These are phyloP conservation scores for Zygoascus tannicola DNA, from an alignment of 805 yeast species.

Conservation along the genomic window DNA sequence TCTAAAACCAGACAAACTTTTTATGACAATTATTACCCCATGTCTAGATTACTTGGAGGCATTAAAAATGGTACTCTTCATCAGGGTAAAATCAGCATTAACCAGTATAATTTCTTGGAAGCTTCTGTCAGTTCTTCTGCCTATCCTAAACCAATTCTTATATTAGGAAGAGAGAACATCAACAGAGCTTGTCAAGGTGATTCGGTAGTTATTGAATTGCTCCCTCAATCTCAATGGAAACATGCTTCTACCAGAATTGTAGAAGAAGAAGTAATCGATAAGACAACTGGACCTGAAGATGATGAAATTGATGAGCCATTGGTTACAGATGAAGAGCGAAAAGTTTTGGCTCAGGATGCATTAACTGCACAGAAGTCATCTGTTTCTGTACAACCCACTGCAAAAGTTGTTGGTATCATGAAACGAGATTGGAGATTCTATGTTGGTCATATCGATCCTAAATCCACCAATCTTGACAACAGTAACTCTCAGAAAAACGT, in stretches of 20 bases:
- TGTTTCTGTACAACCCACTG: slow-evolving; percentile 74
- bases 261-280: slow-evolving; percentile 61
- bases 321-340: slow-evolving; percentile 60
- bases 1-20: not conserved
- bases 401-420: slow-evolving; percentile 75
- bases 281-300: slow-evolving; percentile 37
- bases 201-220: slow-evolving; percentile 77
- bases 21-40: slow-evolving; percentile 70
- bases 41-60: slow-evolving; percentile 84
- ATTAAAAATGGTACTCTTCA: slow-evolving; percentile 75
- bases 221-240: slow-evolving; percentile 83
- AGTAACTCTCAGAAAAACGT: slow-evolving; percentile 68
- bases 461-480: slow-evolving; percentile 43
- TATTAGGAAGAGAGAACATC: slow-evolving; percentile 73
- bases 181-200: slow-evolving; percentile 93
- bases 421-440: slow-evolving; percentile 93
- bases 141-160: slow-evolving; percentile 70
- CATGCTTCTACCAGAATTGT: slow-evolving; percentile 70
- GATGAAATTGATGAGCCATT: slow-evolving; percentile 38
- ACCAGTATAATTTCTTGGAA: slow-evolving; percentile 80
- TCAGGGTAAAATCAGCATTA: slow-evolving; percentile 74
- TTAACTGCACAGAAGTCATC: slow-evolving; percentile 33
- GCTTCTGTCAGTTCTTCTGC: slow-evolving; percentile 67
- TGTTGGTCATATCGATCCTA: slow-evolving; percentile 85
- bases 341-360: slow-evolving; percentile 70